Base-by-base conservation (phyloP, 257 asterid species). In the Ajuga chamaepitys region DNA sequence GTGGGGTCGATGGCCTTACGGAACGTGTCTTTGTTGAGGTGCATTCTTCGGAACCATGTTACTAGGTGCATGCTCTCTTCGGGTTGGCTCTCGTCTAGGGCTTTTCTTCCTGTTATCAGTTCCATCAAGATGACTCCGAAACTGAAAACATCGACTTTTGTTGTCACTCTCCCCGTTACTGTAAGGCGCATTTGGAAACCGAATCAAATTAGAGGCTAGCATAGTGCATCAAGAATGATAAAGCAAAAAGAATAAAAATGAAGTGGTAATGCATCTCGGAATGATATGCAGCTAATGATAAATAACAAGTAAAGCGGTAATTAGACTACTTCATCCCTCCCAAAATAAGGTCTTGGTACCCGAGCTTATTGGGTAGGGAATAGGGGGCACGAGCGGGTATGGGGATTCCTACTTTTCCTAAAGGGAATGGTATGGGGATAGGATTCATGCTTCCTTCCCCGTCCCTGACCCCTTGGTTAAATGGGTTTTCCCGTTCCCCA, bases 51-150 rank as follows among this genome's bases (percentile, higher is more conserved):
- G 87, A 93, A 93, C 98, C 98, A 93, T 58, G 98, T 87, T 1
- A 93, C 97, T 0, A 93, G 94, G 81, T 89, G 98, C 91, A 89
- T 78, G 74, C 95, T 87, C 75, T 93, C 98, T 77, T 93, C 98
- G 0, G 95, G 89, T 35, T 93, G 97, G 78, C 86, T 84, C 76
- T 89, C 97, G 50, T 93, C 98, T 0, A 93, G 86, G 5, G 98
- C 97, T 69, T 85, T 93, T 72, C 97, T 55, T 28, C 97, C 98
- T 0, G 96, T 89, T 77, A 93, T 85, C 41, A 93, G 80, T 70
- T 89, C 98, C 98, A 93, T 93, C 63, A 93, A 67, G 81, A 93
- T 93, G 62, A 89, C 98, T 5, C 98, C 98, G 11, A 93, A 93
- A 46, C 97, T 89, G 90, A 77, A 93, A 4, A 93, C 95, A 10